Percentiles rank a stretch among this genome's conserved stretches.
Conservation (phyloP, 2,329 filamentous ascomycete genomes). For the Fusarium napiforme region DNA sequence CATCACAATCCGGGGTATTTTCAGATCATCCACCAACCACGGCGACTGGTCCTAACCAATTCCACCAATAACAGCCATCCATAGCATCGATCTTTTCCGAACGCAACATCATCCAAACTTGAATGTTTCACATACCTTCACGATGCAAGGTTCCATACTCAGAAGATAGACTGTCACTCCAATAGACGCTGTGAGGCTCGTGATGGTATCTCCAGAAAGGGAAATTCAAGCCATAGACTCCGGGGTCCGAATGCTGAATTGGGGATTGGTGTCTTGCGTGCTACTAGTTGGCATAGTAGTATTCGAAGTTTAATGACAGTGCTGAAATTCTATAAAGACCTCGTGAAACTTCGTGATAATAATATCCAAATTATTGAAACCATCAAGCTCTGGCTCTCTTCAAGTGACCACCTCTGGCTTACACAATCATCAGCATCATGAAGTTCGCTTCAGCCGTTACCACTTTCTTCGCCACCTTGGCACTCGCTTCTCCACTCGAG, state of each 20-base stretch:
- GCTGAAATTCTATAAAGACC: conserved; percentile 13
- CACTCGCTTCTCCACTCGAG: conserved; percentile 27
- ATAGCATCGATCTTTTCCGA: not conserved
- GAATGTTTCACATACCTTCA: conserved; percentile 14
- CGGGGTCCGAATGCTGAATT: conserved; percentile 14
- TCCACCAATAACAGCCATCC: conserved; percentile 12
- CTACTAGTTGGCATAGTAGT: not conserved
- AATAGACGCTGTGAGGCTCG: not conserved
- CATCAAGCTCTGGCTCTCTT: not conserved
- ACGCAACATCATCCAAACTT: not conserved
- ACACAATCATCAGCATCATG: conserved; percentile 14
- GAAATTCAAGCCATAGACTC: conserved; percentile 1
- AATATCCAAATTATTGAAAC: not conserved
- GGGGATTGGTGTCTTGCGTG: not conserved
- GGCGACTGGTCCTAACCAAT: not conserved
- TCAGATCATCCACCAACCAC: conserved; percentile 31
- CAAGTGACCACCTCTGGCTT: not conserved
- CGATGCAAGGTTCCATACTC: not conserved
- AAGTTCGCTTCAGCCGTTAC: conserved; percentile 26
- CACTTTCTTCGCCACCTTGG: conserved; percentile 30
- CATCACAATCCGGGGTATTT: not conserved
- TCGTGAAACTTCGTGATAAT: not conserved
- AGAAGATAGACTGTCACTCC: not conserved
- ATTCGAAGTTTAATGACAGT: accelerated
- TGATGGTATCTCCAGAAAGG: not conserved